These are phyloP conservation scores for Talaromyces marneffei DNA, from an alignment of 2,329 filamentous ascomycete genomes.

Conservation along the genomic window DNA sequence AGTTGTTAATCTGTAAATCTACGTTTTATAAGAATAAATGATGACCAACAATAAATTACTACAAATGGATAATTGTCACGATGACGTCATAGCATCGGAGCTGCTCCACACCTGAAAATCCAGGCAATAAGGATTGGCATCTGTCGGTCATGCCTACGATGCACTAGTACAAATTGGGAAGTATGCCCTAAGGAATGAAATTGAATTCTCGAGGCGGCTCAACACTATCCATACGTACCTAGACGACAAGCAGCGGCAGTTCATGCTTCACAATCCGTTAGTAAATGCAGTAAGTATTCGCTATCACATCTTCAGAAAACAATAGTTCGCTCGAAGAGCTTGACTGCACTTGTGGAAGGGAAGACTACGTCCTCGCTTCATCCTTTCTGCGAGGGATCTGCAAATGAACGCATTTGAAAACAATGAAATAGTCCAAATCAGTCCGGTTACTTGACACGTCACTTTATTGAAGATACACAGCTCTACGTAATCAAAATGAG, in stretches of 20 bases:
- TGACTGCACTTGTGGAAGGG: not conserved
- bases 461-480: not conserved
- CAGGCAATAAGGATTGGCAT: not conserved
- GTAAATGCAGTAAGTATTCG: not conserved
- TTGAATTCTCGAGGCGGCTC: not conserved
- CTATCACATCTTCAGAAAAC: not conserved
- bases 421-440: not conserved
- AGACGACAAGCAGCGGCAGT: not conserved
- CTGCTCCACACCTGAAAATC: not conserved
- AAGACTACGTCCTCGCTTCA: not conserved
- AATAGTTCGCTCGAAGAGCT: not conserved
- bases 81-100: not conserved
- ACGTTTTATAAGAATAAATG: not conserved
- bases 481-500: not conserved
- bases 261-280: not conserved
- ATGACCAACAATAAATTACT: not conserved
- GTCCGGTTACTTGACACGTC: conserved; percentile 2
- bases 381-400: not conserved
- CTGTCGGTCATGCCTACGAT: not conserved
- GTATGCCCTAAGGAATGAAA: not conserved
- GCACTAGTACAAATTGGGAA: not conserved
- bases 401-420: not conserved
- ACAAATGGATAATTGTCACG: not conserved
- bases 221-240: too few relatives aligned
- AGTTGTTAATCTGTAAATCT: not conserved